phyloP scores from a whole-genome alignment of 2,329 filamentous ascomycete genomes.

The Hypomyces rosellus region DNA sequence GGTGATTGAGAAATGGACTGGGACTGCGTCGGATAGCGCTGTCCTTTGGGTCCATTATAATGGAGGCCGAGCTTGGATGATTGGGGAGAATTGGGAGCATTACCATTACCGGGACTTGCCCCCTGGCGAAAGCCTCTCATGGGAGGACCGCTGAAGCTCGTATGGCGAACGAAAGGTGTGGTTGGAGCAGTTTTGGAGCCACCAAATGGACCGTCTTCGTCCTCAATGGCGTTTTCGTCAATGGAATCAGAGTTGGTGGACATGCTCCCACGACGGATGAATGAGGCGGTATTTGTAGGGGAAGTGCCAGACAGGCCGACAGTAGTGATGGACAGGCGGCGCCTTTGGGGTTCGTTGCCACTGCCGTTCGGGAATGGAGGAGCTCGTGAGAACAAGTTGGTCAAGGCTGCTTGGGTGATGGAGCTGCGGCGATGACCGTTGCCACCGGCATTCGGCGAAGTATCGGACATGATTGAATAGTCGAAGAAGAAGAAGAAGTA shows the following conservation, averaged over 20 bases:
- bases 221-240: constrained; percentile 69
- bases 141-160: constrained; percentile 83
- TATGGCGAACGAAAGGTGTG: constrained; percentile 73
- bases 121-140: constrained; percentile 51
- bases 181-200: constrained; percentile 52
- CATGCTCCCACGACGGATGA: constrained; percentile 59
- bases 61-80: constrained; percentile 26
- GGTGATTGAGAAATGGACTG: constrained; percentile 11
- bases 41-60: constrained; percentile 26
- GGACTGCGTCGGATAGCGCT: constrained; percentile 11
- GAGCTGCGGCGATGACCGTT: constrained; percentile 50
- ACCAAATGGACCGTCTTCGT: constrained; percentile 51
- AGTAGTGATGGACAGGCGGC: constrained; percentile 68
- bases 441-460: constrained; percentile 25
- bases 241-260: constrained; percentile 62
- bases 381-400: constrained; percentile 52
- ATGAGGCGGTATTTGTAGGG: constrained; percentile 48
- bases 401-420: constrained; percentile 50
- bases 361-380: constrained; percentile 39
- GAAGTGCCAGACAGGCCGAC: constrained; percentile 67
- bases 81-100: constrained; percentile 40
- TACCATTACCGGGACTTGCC: constrained; percentile 60
- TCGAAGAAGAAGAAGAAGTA: not conserved
- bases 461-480: constrained; percentile 31
- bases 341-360: constrained; percentile 52